phyloP scores from a whole-genome alignment of 2,329 filamentous ascomycete species.

The Lasiodiplodia sp. region DNA sequence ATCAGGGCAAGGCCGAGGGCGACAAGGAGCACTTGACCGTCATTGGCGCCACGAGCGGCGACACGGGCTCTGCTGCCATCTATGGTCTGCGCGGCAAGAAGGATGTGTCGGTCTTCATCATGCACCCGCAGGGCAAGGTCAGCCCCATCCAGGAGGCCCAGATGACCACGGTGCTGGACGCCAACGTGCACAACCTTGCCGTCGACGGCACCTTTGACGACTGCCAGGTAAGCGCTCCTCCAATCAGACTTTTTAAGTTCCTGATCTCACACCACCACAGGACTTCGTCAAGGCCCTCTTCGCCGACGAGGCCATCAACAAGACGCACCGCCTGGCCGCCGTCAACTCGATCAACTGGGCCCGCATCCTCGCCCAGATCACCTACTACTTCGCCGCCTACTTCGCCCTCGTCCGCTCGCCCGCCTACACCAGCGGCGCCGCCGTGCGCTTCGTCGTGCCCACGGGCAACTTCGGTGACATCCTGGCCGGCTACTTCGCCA shows the following conservation, averaged over 20 bases:
- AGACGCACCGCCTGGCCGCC: slow-evolving; percentile 81
- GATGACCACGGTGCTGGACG: slow-evolving; percentile 92
- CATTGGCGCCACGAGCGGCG: slow-evolving; percentile 52
- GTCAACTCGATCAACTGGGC: slow-evolving; percentile 98
- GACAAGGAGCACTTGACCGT: slow-evolving; percentile 60
- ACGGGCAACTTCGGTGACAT: slow-evolving; percentile 98
- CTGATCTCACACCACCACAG: slow-evolving; percentile 50
- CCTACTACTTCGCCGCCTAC: slow-evolving; percentile 96
- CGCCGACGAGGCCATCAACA: slow-evolving; percentile 83
- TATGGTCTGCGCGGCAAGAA: slow-evolving; percentile 95
- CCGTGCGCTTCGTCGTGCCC: slow-evolving; percentile 84
- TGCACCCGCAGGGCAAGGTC: slow-evolving; percentile 89
- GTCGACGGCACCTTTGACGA: slow-evolving; percentile 94
- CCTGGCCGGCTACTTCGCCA: slow-evolving; percentile 90
- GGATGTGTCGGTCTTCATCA: slow-evolving; percentile 94
- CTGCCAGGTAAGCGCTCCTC: slow-evolving; percentile 70
- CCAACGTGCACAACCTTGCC: slow-evolving; percentile 90
- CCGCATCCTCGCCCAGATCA: slow-evolving; percentile 93
- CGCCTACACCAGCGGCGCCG: slow-evolving; percentile 67
- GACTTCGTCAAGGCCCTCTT: slow-evolving; percentile 96
- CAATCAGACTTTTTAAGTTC: background rate
- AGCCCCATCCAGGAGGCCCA: slow-evolving; percentile 93
- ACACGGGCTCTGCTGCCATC: slow-evolving; percentile 92
- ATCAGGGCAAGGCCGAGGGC: slow-evolving; percentile 72
- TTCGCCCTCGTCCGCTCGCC: slow-evolving; percentile 74